These are phyloP conservation scores for Chaetomium sp. DNA, from an alignment of 2,329 filamentous ascomycete genomes.

Conservation along the genomic window DNA sequence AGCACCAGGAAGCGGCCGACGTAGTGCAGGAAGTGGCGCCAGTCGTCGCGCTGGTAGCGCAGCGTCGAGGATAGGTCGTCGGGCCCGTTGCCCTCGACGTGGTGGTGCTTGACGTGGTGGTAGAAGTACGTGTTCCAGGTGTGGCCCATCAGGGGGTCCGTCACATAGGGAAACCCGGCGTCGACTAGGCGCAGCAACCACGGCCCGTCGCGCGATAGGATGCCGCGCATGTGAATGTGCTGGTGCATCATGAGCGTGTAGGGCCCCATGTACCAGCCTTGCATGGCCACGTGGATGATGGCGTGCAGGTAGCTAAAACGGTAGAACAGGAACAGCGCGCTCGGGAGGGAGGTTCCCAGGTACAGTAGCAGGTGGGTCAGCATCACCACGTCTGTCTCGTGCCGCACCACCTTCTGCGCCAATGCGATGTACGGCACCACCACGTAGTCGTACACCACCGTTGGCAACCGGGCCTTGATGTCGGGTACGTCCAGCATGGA, in stretches of 20 bases:
- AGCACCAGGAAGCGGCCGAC: constrained; percentile 1
- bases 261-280: constrained; percentile 5
- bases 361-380: constrained; percentile 4
- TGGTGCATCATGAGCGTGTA: constrained; percentile 10
- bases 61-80: constrained; percentile 6
- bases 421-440: background rate
- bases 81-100: constrained; percentile 6
- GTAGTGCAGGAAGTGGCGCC: constrained; percentile 3
- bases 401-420: background rate
- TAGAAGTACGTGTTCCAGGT: constrained; percentile 7
- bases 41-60: constrained; percentile 1
- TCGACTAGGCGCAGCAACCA: constrained; percentile 1
- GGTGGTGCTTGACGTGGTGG: constrained; percentile 8
- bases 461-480: background rate
- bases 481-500: background rate
- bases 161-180: constrained; percentile 1
- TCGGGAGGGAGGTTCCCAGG: constrained; percentile 2
- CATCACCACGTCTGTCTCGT: constrained; percentile 5
- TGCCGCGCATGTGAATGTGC: constrained; percentile 6
- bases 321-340: constrained; percentile 3
- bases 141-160: constrained; percentile 7
- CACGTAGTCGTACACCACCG: background rate
- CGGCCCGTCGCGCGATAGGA: background rate
- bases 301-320: constrained; percentile 5
- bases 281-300: constrained; percentile 5